Conservation (phyloP, 2,329 filamentous ascomycete species). For the Neophaeococcomyces aloes region DNA sequence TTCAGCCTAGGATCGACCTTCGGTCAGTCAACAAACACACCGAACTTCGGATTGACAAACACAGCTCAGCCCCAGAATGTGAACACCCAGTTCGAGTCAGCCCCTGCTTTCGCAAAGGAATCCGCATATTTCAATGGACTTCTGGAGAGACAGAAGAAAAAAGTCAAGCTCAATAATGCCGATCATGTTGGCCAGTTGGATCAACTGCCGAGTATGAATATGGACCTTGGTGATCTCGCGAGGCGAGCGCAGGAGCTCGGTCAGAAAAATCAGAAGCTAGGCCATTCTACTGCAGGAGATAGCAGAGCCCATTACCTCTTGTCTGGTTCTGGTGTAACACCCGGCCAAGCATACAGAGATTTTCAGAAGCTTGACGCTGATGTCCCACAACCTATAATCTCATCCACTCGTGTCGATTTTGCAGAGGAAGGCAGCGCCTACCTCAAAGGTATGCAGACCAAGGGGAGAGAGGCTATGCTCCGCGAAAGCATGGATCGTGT, state of each 20-base stretch:
- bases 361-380: conserved; percentile 66
- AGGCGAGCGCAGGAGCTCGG: conserved; percentile 67
- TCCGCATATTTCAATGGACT: conserved; percentile 56
- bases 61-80: conserved; percentile 9
- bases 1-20: background rate
- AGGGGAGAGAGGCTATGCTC: conserved; percentile 85
- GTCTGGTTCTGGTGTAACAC: conserved; percentile 85
- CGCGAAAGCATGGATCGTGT: conserved; percentile 82
- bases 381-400: background rate
- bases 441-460: conserved; percentile 73
- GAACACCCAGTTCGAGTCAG: conserved; percentile 5
- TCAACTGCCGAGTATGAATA: conserved; percentile 78
- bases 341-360: conserved; percentile 73
- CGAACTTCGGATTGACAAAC: conserved; percentile 11
- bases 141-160: conserved; percentile 54
- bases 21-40: background rate
- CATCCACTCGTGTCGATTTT: conserved; percentile 4
- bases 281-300: conserved; percentile 33
- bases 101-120: conserved; percentile 14
- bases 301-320: conserved; percentile 72
- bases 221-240: conserved; percentile 80
- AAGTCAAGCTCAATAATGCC: conserved; percentile 50
- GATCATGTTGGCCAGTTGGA: conserved; percentile 42
- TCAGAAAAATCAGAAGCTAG: conserved; percentile 45
- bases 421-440: conserved; percentile 38